Percentiles rank a stretch among this genome's conserved stretches.
phyloP scores from a whole-genome alignment of 306 rosid species.

The Dalbergia oliveri region DNA sequence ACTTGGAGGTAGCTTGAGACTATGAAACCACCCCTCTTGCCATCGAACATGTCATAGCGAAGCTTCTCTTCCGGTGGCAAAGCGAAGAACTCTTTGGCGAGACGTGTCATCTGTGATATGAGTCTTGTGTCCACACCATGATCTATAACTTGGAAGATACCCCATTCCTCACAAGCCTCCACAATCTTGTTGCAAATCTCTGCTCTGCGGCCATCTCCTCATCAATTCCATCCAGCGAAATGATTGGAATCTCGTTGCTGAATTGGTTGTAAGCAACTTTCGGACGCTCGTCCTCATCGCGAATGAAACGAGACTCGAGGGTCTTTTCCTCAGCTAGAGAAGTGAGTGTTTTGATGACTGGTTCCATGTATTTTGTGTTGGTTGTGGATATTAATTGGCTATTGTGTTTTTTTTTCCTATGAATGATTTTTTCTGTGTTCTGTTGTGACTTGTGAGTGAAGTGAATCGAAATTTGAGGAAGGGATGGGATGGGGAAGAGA shows the following conservation, averaged over 20 bases:
- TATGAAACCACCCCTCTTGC: constrained; percentile 89
- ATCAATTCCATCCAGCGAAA: constrained; percentile 79
- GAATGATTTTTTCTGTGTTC: no score
- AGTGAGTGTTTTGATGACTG: constrained; percentile 59
- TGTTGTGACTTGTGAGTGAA: no score
- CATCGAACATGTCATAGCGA: constrained; percentile 91
- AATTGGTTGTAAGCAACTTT: constrained; percentile 78
- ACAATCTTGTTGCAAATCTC: constrained; percentile 70
- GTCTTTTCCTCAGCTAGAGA: constrained; percentile 62
- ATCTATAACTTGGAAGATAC: constrained; percentile 81
- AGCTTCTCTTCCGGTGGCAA: constrained; percentile 85
- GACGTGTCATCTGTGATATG: constrained; percentile 65
- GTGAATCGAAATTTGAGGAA: no score
- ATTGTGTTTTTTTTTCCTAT: no score
- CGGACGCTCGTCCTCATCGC: constrained; percentile 91
- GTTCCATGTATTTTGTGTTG: constrained; percentile 40
- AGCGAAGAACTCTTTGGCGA: constrained; percentile 73
- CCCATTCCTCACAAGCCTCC: constrained; percentile 91
- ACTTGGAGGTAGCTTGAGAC: constrained; percentile 94
- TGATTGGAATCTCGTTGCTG: constrained; percentile 80
- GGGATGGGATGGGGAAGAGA: background rate
- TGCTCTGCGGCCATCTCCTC: constrained; percentile 54
- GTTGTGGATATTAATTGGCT: no score
- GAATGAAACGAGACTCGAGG: constrained; percentile 62
- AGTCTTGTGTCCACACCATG: constrained; percentile 74